Percentiles rank a stretch among this genome's conserved stretches.
These are phyloP conservation scores for Castanea mollissima DNA, from an alignment of 306 rosid species.

Conservation along the genomic window DNA sequence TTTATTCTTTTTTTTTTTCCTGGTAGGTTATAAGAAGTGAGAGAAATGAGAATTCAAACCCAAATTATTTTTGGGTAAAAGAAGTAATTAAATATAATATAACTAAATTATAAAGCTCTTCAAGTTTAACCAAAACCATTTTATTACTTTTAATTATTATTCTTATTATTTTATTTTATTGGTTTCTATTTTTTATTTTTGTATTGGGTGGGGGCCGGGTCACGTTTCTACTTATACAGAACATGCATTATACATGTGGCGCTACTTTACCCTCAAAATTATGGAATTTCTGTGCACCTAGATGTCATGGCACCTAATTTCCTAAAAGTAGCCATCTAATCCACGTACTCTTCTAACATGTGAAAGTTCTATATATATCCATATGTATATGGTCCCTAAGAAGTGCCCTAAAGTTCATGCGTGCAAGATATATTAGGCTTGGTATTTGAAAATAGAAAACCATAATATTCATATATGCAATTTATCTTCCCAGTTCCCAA, in stretches of 20 bases:
- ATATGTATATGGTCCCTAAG: neutral
- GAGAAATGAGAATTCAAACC: no score
- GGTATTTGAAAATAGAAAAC: neutral
- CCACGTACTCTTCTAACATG: neutral
- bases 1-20: neutral
- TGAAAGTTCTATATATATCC: neutral
- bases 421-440: neutral
- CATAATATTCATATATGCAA: neutral
- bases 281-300: constrained; percentile 5
- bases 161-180: no score
- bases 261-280: neutral
- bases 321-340: constrained; percentile 19
- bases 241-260: neutral
- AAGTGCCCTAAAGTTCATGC: constrained; percentile 1
- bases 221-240: neutral
- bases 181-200: neutral
- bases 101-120: no score
- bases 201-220: neutral
- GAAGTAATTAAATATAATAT: no score
- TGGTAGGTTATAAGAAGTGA: no score
- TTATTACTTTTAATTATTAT: no score
- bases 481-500: constrained; percentile 7
- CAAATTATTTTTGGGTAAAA: no score
- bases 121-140: no score
- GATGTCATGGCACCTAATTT: neutral